Evolutionary conservation across 108 stramenopile genomes (phyloP).

Genomic region (Pseudonitzschia multistriata): DNA sequence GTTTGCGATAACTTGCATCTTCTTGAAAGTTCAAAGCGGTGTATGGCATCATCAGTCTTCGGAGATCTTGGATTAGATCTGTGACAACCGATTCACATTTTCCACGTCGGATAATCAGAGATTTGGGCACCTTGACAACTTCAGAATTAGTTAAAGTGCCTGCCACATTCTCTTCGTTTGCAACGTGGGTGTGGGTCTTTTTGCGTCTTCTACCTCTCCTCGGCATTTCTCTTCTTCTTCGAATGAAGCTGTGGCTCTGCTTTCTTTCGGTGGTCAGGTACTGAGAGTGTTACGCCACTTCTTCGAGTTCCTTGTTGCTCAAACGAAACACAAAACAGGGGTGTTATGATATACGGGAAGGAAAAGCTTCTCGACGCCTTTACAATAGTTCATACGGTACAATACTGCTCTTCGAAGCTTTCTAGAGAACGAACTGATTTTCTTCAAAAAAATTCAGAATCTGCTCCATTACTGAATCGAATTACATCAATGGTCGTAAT

Average conservation of each 20-base stretch:
- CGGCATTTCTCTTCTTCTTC: slow-evolving; percentile 51
- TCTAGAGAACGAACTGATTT: no score
- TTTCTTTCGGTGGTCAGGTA: neutral
- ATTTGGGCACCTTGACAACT: slow-evolving; percentile 66
- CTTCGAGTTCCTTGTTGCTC: no score
- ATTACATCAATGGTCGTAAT: no score
- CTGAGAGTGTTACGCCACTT: no score
- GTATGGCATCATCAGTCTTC: slow-evolving; percentile 94
- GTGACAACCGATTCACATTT: slow-evolving; percentile 74
- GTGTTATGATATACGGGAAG: no score
- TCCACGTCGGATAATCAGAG: slow-evolving; percentile 78
- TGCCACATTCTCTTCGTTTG: slow-evolving; percentile 53
- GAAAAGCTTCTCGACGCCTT: no score
- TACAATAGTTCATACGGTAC: no score
- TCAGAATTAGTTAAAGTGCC: slow-evolving; percentile 43
- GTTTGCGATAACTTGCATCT: slow-evolving; percentile 78
- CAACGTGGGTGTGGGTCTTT: slow-evolving; percentile 86
- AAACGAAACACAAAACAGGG: no score
- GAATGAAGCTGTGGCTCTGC: neutral
- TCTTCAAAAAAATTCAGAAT: no score
- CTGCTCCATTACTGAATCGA: no score
- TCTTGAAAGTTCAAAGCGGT: slow-evolving; percentile 94
- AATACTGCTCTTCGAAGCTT: no score
- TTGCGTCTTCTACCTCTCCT: slow-evolving; percentile 63
- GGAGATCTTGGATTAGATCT: slow-evolving; percentile 87